These are phyloP conservation scores for Rhodofomes roseus DNA, from an alignment of 1,284 basidiomycete species.

Conservation along the genomic window DNA sequence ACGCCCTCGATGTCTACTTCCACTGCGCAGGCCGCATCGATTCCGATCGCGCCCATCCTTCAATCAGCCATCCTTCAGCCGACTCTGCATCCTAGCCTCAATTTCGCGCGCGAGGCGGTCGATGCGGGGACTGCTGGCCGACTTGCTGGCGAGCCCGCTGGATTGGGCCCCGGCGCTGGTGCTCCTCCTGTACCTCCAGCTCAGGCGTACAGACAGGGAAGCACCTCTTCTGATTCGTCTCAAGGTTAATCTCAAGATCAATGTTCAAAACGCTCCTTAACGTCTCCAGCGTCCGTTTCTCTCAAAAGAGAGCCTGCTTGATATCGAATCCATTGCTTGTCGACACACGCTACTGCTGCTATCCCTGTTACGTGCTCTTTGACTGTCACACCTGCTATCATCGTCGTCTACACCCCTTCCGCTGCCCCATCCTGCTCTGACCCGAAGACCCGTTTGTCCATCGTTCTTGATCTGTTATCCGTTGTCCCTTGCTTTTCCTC, in stretches of 20 bases:
- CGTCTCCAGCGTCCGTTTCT: background rate
- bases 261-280: background rate
- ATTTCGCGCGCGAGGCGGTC: slow-evolving; percentile 5
- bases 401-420: too few relatives aligned
- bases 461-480: too few relatives aligned
- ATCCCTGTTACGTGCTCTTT: too few relatives aligned
- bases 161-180: background rate
- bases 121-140: background rate
- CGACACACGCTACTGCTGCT: too few relatives aligned
- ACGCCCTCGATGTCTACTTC: background rate
- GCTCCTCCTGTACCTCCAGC: background rate
- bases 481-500: too few relatives aligned
- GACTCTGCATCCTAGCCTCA: slow-evolving; percentile 8
- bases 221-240: slow-evolving; percentile 4
- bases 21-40: background rate
- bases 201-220: background rate
- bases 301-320: background rate
- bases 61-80: slow-evolving; percentile 11
- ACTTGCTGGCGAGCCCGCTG: background rate
- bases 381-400: too few relatives aligned
- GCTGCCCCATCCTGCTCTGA: too few relatives aligned
- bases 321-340: background rate
- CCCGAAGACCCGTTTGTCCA: too few relatives aligned
- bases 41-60: slow-evolving; percentile 9
- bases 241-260: background rate